phyloP scores from a whole-genome alignment of 192 early-diverging fungal species.

The Cetraspora pellucida region DNA sequence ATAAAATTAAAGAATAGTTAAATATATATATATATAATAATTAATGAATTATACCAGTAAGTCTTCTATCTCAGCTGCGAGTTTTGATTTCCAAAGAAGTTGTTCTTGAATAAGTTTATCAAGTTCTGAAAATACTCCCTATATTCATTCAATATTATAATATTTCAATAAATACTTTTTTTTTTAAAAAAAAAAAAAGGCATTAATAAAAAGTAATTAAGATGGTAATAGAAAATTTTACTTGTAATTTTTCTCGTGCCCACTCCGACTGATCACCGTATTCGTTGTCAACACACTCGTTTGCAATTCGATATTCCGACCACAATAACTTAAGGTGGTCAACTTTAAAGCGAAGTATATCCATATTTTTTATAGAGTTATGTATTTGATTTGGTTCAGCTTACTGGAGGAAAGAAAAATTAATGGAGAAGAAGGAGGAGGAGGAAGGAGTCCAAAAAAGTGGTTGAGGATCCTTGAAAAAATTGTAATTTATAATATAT shows the following conservation, averaged over 20 bases:
- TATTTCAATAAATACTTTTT: no score
- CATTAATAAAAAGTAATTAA: no score
- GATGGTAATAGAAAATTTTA: background rate
- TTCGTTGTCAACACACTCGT: background rate
- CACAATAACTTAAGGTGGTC: constrained; percentile 14
- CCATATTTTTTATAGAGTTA: constrained; percentile 13
- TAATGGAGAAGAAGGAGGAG: no score
- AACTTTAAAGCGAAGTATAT: constrained; percentile 16
- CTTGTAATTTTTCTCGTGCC: constrained; percentile 24
- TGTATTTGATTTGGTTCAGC: no score
- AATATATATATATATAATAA: background rate
- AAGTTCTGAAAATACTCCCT: background rate
- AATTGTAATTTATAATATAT: no score
- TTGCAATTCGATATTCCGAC: constrained; percentile 12
- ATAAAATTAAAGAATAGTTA: background rate
- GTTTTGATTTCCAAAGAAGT: constrained; percentile 23
- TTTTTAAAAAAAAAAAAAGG: no score
- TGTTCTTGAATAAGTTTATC: constrained; percentile 35
- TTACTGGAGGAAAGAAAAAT: no score
- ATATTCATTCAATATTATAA: no score
- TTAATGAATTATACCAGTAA: constrained; percentile 2
- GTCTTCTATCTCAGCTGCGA: constrained; percentile 32
- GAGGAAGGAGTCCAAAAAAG: no score
- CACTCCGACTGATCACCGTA: constrained; percentile 30
- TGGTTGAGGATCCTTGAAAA: no score